phyloP scores from a whole-genome alignment of 306 rosid species.

The Cucumis sativus region Cucumber_9930_V3 NC_026661.2:21563001-21563500 shows the following conservation, averaged over 20 bases:
- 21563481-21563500: background rate
- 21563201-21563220: background rate
- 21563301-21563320: background rate
- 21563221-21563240: background rate
- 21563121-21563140: no score
- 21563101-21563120: no score
- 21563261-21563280: background rate
- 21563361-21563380: constrained; percentile 22
- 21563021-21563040: no score
- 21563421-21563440: constrained; percentile 36
- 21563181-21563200: no score
- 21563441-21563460: constrained; percentile 49
- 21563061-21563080: no score
- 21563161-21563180: no score
- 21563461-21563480: background rate
- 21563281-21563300: background rate
- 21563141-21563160: no score
- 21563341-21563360: background rate
- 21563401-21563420: background rate
- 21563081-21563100: no score
- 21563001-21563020: no score
- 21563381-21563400: constrained; percentile 58
- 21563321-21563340: background rate
- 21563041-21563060: no score
- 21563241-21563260: background rate